Evolutionary conservation across 2,329 filamentous ascomycete genomes (phyloP).

Genomic region (Hysterium pulicare): DNA sequence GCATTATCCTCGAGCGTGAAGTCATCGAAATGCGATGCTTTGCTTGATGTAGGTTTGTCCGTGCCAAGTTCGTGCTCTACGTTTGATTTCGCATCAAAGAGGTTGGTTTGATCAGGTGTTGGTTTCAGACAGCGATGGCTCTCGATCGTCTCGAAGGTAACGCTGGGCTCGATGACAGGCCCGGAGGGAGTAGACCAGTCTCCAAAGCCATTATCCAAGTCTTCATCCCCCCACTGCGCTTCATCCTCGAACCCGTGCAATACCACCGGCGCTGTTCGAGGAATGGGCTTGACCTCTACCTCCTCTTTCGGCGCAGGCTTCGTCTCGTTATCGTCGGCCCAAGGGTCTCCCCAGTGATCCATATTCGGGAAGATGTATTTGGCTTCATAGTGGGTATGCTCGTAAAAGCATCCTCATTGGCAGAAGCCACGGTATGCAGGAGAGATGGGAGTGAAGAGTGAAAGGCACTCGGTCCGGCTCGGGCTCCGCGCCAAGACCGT

Average conservation of each 20-base stretch:
- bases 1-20: conserved; percentile 9
- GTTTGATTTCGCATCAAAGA: neutral
- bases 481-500: too few species aligned
- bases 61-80: neutral
- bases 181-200: conserved; percentile 23
- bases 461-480: too few species aligned
- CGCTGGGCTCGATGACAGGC: neutral
- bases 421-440: neutral
- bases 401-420: conserved; percentile 5
- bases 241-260: conserved; percentile 33
- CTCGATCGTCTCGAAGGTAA: neutral
- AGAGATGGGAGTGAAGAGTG: too few species aligned
- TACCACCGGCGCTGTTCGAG: conserved; percentile 18
- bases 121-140: too few species aligned
- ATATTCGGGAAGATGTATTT: conserved; percentile 27
- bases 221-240: conserved; percentile 31
- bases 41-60: neutral
- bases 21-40: neutral
- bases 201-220: conserved; percentile 25
- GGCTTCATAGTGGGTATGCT: conserved; percentile 35
- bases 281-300: conserved; percentile 11
- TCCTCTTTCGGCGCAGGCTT: conserved; percentile 21
- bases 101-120: too few species aligned
- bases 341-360: conserved; percentile 43
- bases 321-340: conserved; percentile 32